A percentile compares a stretch with the other conserved stretches of the same genome.
phyloP scores from a whole-genome alignment of 768 basidiomycete genomes.

The Hygrophoropsis aurantiaca region DNA sequence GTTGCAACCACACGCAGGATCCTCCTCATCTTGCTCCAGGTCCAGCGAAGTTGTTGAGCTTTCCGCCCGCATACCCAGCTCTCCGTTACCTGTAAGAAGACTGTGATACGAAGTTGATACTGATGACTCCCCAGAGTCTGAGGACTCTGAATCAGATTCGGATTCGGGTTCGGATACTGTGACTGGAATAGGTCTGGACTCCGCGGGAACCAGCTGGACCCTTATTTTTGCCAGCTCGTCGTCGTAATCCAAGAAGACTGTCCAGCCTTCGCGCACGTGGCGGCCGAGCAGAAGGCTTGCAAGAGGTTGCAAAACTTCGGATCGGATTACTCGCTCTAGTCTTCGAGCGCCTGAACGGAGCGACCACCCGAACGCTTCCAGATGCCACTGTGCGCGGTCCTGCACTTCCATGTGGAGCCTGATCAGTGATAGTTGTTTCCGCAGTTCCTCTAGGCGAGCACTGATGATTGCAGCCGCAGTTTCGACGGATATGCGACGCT shows the following conservation, averaged over 20 bases:
- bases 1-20: background rate
- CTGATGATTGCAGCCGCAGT: background rate
- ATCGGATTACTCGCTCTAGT: slow-evolving; percentile 5
- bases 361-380: background rate
- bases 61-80: background rate
- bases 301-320: slow-evolving; percentile 1
- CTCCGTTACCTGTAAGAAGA: background rate
- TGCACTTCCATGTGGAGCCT: slow-evolving; percentile 1
- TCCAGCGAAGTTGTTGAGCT: slow-evolving; percentile 2
- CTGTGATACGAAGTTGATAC: slow-evolving; percentile 3
- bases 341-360: slow-evolving; percentile 1
- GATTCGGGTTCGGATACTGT: background rate
- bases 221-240: slow-evolving; percentile 1
- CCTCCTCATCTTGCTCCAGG: slow-evolving; percentile 2
- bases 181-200: background rate
- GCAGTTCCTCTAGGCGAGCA: slow-evolving; percentile 5
- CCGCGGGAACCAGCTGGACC: background rate
- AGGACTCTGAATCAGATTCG: background rate
- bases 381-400: background rate
- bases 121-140: background rate
- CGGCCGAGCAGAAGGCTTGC: slow-evolving; percentile 3
- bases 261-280: slow-evolving; percentile 1
- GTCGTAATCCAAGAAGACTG: background rate
- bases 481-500: slow-evolving; percentile 3
- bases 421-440: slow-evolving; percentile 2